A percentile compares a stretch with the other conserved stretches of the same genome.
Evolutionary conservation across 805 yeast species (phyloP).

Genomic region (Ogataea neopini): DNA sequence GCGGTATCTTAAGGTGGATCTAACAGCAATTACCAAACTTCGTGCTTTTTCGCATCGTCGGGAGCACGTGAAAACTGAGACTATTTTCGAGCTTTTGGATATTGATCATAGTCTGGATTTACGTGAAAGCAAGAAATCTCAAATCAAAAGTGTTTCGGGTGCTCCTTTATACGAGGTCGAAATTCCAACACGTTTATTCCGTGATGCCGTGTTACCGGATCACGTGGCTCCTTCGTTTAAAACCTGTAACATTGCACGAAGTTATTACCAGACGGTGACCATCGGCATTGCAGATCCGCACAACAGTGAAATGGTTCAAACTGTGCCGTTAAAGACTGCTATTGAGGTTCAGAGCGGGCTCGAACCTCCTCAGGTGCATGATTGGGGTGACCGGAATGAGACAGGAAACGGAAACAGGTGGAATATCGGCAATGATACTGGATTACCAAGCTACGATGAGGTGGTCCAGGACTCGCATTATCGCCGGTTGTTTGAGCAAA

Average conservation of each 20-base stretch:
- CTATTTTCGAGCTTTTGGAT: conserved; percentile 23
- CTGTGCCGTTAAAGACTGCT: conserved; percentile 17
- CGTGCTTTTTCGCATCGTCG: conserved; percentile 29
- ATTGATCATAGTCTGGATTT: conserved; percentile 40
- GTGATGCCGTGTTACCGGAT: conserved; percentile 47
- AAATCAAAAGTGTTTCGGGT: conserved; percentile 18
- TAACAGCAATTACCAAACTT: conserved; percentile 31
- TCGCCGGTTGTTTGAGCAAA: neutral
- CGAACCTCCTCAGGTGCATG: conserved; percentile 15
- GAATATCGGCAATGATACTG: neutral
- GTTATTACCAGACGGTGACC: conserved; percentile 39
- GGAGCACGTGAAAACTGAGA: conserved; percentile 17
- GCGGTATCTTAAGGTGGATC: conserved; percentile 38
- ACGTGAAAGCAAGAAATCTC: conserved; percentile 34
- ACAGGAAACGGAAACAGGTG: neutral
- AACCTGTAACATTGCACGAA: conserved; percentile 55
- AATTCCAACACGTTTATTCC: conserved; percentile 42
- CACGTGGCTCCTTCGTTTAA: conserved; percentile 53
- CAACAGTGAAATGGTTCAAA: conserved; percentile 12
- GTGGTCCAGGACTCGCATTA: conserved; percentile 6
- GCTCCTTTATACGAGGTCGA: conserved; percentile 41
- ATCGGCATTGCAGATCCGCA: conserved; percentile 32
- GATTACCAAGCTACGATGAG: conserved; percentile 20
- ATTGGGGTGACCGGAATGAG: too few species aligned
- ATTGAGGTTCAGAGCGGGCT: conserved; percentile 26